phyloP scores from a whole-genome alignment of 345 rosid genomes.

The Corchorus olitorius region DNA sequence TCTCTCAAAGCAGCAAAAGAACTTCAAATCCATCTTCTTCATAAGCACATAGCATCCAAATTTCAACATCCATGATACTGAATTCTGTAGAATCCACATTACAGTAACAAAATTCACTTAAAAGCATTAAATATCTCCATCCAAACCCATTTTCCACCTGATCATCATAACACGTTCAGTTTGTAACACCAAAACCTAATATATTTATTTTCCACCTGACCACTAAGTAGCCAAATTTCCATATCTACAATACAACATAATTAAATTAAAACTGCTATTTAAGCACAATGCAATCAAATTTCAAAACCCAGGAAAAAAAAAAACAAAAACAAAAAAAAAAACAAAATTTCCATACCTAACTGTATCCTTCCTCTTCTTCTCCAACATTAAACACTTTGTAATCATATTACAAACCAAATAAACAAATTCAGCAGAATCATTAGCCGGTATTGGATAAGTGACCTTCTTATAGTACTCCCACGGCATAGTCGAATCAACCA shows the following conservation, averaged over 20 bases:
- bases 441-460: constrained; percentile 90
- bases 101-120: not conserved
- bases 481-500: constrained; percentile 86
- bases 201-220: not conserved
- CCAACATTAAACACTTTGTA: constrained; percentile 77
- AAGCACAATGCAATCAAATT: not conserved
- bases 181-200: no score
- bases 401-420: constrained; percentile 94
- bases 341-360: constrained; percentile 21
- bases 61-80: constrained; percentile 4
- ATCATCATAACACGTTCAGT: not conserved
- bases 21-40: not conserved
- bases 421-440: constrained; percentile 90
- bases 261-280: no score
- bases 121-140: not conserved
- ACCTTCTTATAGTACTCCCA: constrained; percentile 72
- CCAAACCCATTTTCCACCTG: not conserved
- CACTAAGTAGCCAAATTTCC: not conserved
- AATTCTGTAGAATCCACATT: not conserved
- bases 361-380: constrained; percentile 52
- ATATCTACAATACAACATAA: not conserved
- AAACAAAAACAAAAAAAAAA: not conserved
- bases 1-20: not conserved
- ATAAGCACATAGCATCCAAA: not conserved
- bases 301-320: not conserved